phyloP scores from a whole-genome alignment of 345 rosid genomes.

The Lepidium didymum region DNA sequence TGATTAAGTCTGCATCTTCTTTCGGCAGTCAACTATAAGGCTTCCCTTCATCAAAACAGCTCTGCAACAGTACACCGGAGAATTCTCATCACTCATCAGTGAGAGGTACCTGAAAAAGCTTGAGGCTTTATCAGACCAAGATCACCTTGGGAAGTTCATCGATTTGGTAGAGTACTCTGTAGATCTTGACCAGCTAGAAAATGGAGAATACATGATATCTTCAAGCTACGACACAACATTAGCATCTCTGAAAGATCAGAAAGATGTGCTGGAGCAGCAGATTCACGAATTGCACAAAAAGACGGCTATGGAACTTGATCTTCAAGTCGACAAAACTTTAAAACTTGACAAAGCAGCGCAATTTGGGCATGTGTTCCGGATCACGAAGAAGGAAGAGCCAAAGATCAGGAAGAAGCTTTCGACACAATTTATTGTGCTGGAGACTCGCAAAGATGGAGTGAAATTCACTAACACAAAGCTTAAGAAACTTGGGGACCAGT shows the following conservation, averaged over 20 bases:
- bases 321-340: slow-evolving; percentile 69
- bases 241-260: slow-evolving; percentile 64
- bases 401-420: slow-evolving; percentile 89
- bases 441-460: slow-evolving; percentile 97
- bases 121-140: slow-evolving; percentile 52
- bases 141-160: slow-evolving; percentile 71
- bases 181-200: slow-evolving; percentile 90
- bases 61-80: slow-evolving; percentile 56
- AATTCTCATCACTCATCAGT: slow-evolving; percentile 58
- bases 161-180: slow-evolving; percentile 83
- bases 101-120: slow-evolving; percentile 53
- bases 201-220: slow-evolving; percentile 95
- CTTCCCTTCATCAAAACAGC: slow-evolving; percentile 74
- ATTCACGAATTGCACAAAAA: slow-evolving; percentile 75
- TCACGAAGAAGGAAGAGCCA: slow-evolving; percentile 98
- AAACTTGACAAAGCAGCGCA: slow-evolving; percentile 93
- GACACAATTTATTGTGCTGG: slow-evolving; percentile 79
- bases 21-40: slow-evolving; percentile 76
- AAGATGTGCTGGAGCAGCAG: slow-evolving; percentile 65
- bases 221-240: slow-evolving; percentile 72
- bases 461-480: slow-evolving; percentile 94
- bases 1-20: slow-evolving; percentile 19
- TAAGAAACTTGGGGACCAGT: slow-evolving; percentile 81
- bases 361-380: slow-evolving; percentile 93
- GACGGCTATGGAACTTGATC: slow-evolving; percentile 81